Conservation (phyloP, 352 stramenopile genomes). For the Phytophthora podocarpi region DNA sequence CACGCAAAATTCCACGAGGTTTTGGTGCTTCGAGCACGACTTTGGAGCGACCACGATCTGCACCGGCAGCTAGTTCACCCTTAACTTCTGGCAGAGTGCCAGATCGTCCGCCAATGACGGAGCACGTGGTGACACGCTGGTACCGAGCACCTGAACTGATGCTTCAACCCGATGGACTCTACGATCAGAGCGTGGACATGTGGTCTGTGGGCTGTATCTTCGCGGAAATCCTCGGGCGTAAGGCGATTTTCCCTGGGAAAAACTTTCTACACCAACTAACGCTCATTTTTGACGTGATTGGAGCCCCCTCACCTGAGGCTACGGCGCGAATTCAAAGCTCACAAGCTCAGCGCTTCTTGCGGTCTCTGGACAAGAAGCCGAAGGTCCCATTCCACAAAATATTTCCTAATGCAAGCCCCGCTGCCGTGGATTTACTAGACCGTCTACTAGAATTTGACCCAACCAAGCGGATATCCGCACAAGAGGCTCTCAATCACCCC, state of each 20-base stretch:
- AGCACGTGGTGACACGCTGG: slow-evolving; percentile 90
- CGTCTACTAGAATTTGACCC: slow-evolving; percentile 74
- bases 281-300: slow-evolving; percentile 81
- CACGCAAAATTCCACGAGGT: slow-evolving; percentile 52
- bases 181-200: slow-evolving; percentile 91
- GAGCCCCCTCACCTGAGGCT: slow-evolving; percentile 51
- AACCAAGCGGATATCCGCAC: slow-evolving; percentile 49
- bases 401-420: slow-evolving; percentile 56
- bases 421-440: slow-evolving; percentile 70
- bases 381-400: slow-evolving; percentile 56
- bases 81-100: too few species aligned
- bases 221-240: slow-evolving; percentile 75
- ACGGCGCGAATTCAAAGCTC: slow-evolving; percentile 68
- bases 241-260: slow-evolving; percentile 77
- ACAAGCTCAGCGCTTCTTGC: slow-evolving; percentile 75
- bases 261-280: slow-evolving; percentile 85
- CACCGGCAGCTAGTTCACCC: slow-evolving; percentile 39
- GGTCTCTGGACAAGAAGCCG: slow-evolving; percentile 60
- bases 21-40: neutral
- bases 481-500: slow-evolving; percentile 67
- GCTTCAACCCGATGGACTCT: slow-evolving; percentile 88
- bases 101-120: slow-evolving; percentile 65
- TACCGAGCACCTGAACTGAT: slow-evolving; percentile 93
- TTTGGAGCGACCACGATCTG: slow-evolving; percentile 53
- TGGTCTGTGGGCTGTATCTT: slow-evolving; percentile 91